Percentiles rank a stretch among this genome's conserved stretches.
Conservation (phyloP, 1,284 basidiomycete genomes). For the Ceratobasidium sp. region DNA sequence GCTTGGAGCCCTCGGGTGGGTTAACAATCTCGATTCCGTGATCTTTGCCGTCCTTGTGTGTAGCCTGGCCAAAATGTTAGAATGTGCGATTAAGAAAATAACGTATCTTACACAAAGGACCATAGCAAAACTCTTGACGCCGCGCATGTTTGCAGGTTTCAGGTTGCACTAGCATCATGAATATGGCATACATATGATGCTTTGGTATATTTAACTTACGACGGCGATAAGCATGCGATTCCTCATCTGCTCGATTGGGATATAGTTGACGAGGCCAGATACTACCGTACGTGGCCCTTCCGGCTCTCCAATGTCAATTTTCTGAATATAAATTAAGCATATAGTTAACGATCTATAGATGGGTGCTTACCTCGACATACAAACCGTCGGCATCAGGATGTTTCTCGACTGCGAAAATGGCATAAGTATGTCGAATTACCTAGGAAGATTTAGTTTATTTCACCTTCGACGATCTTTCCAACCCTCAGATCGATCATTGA, state of each 20-base stretch:
- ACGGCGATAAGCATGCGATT: slow-evolving; percentile 87
- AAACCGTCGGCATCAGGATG: slow-evolving; percentile 94
- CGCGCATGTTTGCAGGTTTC: slow-evolving; percentile 95
- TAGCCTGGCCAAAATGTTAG: slow-evolving; percentile 63
- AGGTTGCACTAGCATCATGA: slow-evolving; percentile 74
- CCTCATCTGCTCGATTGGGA: slow-evolving; percentile 91
- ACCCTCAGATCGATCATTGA: slow-evolving; percentile 96
- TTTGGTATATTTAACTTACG: slow-evolving; percentile 52
- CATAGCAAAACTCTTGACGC: slow-evolving; percentile 96
- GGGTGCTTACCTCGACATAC: slow-evolving; percentile 75
- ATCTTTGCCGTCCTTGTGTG: slow-evolving; percentile 87
- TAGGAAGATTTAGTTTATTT: slow-evolving; percentile 7
- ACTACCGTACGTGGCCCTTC: slow-evolving; percentile 92
- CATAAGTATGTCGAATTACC: neutral
- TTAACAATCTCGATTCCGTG: slow-evolving; percentile 90
- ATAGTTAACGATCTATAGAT: neutral
- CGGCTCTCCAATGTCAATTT: slow-evolving; percentile 95
- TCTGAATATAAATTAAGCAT: slow-evolving; percentile 54
- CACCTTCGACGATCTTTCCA: slow-evolving; percentile 88
- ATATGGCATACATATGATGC: neutral
- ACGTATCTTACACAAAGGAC: slow-evolving; percentile 76
- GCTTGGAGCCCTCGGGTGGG: slow-evolving; percentile 84
- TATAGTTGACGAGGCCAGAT: slow-evolving; percentile 93
- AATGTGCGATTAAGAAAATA: neutral
- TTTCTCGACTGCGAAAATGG: slow-evolving; percentile 71